Conservation (phyloP, 345 rosid genomes). For the Populus ilicifolia region DNA sequence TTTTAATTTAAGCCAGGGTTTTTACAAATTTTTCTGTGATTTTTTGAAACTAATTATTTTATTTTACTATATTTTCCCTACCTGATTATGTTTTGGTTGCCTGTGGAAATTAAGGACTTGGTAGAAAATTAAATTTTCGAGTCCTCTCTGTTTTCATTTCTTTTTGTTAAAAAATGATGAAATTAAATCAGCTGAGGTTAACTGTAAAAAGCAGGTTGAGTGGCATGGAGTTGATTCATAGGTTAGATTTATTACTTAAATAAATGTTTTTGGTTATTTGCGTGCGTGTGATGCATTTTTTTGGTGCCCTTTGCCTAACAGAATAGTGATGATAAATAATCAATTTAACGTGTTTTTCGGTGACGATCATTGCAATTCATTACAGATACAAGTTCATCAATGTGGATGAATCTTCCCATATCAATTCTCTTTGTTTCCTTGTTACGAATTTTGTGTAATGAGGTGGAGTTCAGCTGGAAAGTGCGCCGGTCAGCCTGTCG, state of each 20-base stretch:
- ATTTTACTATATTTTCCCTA: too few relatives aligned
- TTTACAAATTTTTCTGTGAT: background rate
- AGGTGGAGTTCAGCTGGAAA: constrained; percentile 84
- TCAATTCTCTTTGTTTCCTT: constrained; percentile 54
- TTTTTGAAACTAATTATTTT: background rate
- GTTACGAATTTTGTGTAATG: constrained; percentile 46
- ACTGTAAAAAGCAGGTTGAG: background rate
- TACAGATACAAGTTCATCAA: constrained; percentile 84
- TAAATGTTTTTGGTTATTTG: background rate
- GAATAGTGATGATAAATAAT: background rate
- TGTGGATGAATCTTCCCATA: constrained; percentile 93
- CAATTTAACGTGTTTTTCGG: background rate
- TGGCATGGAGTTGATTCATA: background rate
- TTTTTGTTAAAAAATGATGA: background rate
- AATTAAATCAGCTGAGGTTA: background rate
- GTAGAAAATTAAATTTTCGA: background rate
- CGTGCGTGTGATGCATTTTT: background rate
- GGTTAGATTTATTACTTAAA: background rate
- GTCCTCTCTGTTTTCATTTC: background rate
- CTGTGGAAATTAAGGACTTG: background rate
- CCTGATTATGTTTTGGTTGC: background rate
- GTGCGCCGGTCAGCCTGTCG: constrained; percentile 15
- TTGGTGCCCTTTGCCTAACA: background rate
- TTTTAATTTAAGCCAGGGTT: background rate
- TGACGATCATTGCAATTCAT: background rate